Base-by-base conservation (phyloP, 805 yeast genomes). In the Pichia phayaonensis region DNA sequence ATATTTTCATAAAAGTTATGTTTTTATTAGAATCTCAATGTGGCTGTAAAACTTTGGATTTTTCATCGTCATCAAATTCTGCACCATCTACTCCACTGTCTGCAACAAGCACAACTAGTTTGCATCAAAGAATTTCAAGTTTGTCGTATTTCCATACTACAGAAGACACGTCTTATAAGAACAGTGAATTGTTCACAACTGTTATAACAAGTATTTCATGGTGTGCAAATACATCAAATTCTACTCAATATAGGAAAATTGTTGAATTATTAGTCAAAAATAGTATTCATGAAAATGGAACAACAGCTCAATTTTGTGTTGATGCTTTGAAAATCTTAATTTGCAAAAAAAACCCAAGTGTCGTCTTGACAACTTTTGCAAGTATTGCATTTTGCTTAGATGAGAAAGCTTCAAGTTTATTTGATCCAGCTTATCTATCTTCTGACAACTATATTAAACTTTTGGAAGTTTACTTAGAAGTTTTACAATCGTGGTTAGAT, bases 181-280 rank as follows among this genome's bases (percentile, higher is more conserved):
- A 79, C 51, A 62, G 75, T 26, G 88, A 85, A 42, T 65, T 89
- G 16, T 82, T 90, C 61, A 81, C 90, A 1, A 76, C 82, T 2
- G 71, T 86, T 20, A 72, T 90, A 1, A 87, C 86, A 29, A 73
- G 85, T 2, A 71, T 85, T 42, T 94, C 98, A 0, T 85, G 90
- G 80, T 77, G 86, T 57, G 66, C 72, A 69, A 42, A 65, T n/a
- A 45, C 54, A 0, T 43, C 58, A n/a, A 45, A 44, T 15, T 38
- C 53, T 4, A 39, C 53, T 3, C 77, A 81, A 12, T 81, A 83
- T 59, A 75, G 84, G 50, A 75, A 79, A 31, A 70, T 84, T 2
- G 79, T 90, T 24, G 98, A 92, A 52, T 70, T 89, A 3, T 69
- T 94, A 16, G 82, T 90, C 40, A 74, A 88, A 50, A 89, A 90